These are phyloP conservation scores for Pezicula radicicola DNA, from an alignment of 2,329 filamentous ascomycete species.

Conservation along the genomic window DNA sequence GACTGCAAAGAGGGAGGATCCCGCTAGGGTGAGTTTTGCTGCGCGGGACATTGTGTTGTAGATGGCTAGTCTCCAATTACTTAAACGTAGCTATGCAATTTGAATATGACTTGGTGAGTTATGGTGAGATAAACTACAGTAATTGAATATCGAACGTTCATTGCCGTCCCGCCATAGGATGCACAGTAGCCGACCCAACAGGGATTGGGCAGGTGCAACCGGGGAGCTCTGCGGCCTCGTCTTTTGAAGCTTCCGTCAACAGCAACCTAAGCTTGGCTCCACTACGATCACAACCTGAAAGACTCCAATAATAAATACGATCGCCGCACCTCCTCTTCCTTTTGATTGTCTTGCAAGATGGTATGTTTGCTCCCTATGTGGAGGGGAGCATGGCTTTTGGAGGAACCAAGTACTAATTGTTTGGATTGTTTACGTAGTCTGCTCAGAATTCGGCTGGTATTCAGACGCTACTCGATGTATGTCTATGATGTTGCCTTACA, in stretches of 20 bases:
- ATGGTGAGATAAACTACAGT: neutral
- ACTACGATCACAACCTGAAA: too few relatives aligned
- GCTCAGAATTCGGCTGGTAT: constrained; percentile 98
- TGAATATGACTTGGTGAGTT: neutral
- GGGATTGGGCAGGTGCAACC: too few relatives aligned
- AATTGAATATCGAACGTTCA: too few relatives aligned
- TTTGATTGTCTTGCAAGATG: constrained; percentile 16
- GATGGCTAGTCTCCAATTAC: neutral
- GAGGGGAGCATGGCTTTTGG: neutral
- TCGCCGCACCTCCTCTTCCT: neutral
- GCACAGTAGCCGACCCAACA: too few relatives aligned
- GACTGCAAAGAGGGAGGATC: constrained; percentile 72
- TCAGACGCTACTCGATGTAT: constrained; percentile 96
- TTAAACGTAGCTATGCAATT: neutral
- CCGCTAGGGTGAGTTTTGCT: constrained; percentile 80
- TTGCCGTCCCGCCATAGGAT: too few relatives aligned
- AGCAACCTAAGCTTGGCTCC: constrained; percentile 3
- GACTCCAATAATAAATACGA: neutral
- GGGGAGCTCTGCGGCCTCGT: too few relatives aligned
- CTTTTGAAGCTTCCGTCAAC: too few relatives aligned
- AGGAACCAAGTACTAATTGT: constrained; percentile 13
- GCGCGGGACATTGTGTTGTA: constrained; percentile 72
- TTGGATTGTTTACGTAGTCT: constrained; percentile 55
- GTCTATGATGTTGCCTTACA: constrained; percentile 25
- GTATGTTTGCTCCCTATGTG: constrained; percentile 10